phyloP scores from a whole-genome alignment of 139 green algal species.

The Prasinococcaceae sp. region DNA sequence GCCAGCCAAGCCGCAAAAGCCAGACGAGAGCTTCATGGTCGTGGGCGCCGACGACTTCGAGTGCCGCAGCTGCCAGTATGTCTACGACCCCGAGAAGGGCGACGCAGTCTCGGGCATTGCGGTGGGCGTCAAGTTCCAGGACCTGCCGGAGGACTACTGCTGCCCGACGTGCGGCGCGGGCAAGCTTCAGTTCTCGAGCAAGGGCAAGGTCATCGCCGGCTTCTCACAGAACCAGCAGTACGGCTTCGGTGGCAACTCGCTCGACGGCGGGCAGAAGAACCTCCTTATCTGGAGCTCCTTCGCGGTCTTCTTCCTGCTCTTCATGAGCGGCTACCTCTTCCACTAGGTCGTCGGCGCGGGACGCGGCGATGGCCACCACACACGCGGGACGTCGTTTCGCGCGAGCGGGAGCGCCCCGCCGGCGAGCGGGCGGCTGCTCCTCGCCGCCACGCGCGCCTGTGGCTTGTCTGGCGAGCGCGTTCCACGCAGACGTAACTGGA shows the following conservation, averaged over 20 bases:
- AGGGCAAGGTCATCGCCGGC: constrained; percentile 51
- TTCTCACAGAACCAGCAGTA: constrained; percentile 85
- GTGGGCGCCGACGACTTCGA: constrained; percentile 10
- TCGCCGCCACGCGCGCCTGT: no score
- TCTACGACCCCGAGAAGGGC: constrained; percentile 12
- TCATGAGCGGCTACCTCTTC: constrained; percentile 72
- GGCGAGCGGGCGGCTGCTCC: no score
- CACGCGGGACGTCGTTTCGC: no score
- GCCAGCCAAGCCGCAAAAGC: background rate
- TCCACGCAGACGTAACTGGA: no score
- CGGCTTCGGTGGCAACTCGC: constrained; percentile 68
- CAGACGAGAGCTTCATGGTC: constrained; percentile 11
- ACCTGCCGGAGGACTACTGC: constrained; percentile 76
- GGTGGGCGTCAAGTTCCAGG: constrained; percentile 38
- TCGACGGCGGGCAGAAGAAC: constrained; percentile 77
- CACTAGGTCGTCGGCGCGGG: constrained; percentile 31
- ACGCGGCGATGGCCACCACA: no score
- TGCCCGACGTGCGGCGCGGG: constrained; percentile 75
- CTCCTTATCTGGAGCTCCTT: constrained; percentile 81
- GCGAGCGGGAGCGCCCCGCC: no score
- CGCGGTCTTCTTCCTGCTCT: constrained; percentile 63
- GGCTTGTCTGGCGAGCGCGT: no score
- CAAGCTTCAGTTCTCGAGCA: constrained; percentile 54
- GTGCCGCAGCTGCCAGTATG: constrained; percentile 10
- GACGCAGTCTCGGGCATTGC: no score